Base-by-base conservation (phyloP, 257 asterid genomes). In the Scutellaria minor region DNA sequence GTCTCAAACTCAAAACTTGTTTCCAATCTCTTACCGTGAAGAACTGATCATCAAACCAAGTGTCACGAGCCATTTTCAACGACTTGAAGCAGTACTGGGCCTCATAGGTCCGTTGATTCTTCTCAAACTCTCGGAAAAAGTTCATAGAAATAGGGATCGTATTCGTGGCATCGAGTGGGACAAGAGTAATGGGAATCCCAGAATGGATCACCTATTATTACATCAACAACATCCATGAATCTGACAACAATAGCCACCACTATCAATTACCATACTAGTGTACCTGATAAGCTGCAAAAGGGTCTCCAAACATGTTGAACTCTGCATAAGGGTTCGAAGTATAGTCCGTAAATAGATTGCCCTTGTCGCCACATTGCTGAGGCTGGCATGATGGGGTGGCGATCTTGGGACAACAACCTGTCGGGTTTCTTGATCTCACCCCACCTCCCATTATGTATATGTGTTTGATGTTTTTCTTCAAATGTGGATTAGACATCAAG, bases 271-370 rank as follows among this genome's bases (percentile, higher is more conserved):
- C 24, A n/a, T 6, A 51, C 24, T 13, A 53, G 31, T 18, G 0
- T 73, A 93, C 98, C 97, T 89, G 96, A 72, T 93, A 93, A 50
- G 95, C 95, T 64, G 98, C 96, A 71, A 90, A 93, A 73, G 97
- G 98, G 77, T 93, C 98, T 62, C 84, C 89, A 76, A 89, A 93
- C 37, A 93, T 67, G 57, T 93, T 93, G 86, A 83, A 89, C 72
- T 93, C 98, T 66, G 98, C 93, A 68, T 87, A 85, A 13, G 97
- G 98, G 75, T 89, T 89, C 52, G 90, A 84, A 9, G 80, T 81
- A 74, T 82, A 89, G 66, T 64, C 97, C 0, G 95, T 81, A 75
- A 81, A 87, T 18, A 93, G 4, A 60, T 90, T 93, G n/a, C 98
- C 98, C 68, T 41, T 81, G 46, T 88, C 89, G 12, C 90, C 96